These are phyloP conservation scores for Phytophthora hibernalis DNA, from an alignment of 352 stramenopile genomes.

Conservation along the genomic window DNA sequence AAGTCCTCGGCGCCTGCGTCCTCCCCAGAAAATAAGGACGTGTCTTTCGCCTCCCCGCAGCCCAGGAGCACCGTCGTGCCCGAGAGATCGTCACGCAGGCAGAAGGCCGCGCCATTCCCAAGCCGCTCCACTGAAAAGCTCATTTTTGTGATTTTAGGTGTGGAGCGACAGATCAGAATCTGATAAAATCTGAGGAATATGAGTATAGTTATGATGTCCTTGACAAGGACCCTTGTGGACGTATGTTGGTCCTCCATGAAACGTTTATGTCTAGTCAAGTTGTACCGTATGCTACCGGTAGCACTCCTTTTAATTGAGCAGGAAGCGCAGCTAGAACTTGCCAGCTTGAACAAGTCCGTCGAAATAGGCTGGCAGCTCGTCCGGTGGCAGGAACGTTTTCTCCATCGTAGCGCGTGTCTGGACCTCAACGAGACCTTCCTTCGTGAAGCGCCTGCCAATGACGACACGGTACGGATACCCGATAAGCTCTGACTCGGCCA, in stretches of 20 bases:
- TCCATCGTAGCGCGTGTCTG: constrained; percentile 72
- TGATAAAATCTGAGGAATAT: constrained; percentile 8
- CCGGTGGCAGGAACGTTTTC: constrained; percentile 60
- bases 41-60: constrained; percentile 56
- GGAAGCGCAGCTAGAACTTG: constrained; percentile 25
- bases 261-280: neutral
- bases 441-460: constrained; percentile 80
- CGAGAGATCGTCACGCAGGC: constrained; percentile 67
- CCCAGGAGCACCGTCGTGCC: constrained; percentile 61
- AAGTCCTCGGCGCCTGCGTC: constrained; percentile 50
- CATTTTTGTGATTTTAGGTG: constrained; percentile 42
- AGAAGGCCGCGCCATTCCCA: constrained; percentile 69
- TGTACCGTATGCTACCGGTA: too few species aligned
- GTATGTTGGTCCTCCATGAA: neutral
- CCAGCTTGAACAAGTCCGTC: constrained; percentile 21
- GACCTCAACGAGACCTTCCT: constrained; percentile 81
- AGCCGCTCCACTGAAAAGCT: constrained; percentile 72
- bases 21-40: constrained; percentile 38
- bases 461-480: constrained; percentile 88
- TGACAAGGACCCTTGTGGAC: too few species aligned
- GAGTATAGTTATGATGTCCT: neutral
- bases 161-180: constrained; percentile 7
- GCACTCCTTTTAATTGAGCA: too few species aligned
- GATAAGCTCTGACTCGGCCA: constrained; percentile 88
- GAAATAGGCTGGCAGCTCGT: constrained; percentile 56